Evolutionary conservation across 495 filamentous ascomycete genomes (phyloP).

Genomic region (Aspergillus baeticus): DNA sequence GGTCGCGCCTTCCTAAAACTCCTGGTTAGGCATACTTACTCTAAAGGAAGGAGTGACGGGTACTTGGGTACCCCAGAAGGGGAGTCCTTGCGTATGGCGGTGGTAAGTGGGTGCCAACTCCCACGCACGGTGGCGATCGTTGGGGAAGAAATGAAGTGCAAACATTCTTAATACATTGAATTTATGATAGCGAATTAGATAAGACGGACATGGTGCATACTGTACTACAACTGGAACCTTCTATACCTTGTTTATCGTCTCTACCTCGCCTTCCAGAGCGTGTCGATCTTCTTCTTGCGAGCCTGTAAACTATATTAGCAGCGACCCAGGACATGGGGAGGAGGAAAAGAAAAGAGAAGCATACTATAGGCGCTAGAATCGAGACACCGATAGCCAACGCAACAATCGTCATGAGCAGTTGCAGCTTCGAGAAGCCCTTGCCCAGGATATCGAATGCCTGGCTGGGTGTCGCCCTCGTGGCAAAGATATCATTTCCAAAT

Average conservation of each 20-base stretch:
- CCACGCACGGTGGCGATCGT: too few species aligned
- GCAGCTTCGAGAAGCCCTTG: conserved; percentile 87
- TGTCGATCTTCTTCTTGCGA: conserved; percentile 44
- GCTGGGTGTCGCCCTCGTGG: conserved; percentile 79
- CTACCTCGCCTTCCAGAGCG: conserved; percentile 34
- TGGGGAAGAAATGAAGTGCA: too few species aligned
- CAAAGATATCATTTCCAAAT: conserved; percentile 84
- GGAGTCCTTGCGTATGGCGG: too few species aligned
- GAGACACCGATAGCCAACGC: conserved; percentile 72
- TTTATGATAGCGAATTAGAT: not conserved
- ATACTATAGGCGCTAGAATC: conserved; percentile 82
- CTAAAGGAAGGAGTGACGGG: too few species aligned
- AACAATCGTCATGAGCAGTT: conserved; percentile 77
- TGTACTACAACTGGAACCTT: not conserved
- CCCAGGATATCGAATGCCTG: conserved; percentile 88
- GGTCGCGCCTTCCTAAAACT: too few species aligned
- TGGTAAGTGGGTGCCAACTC: too few species aligned
- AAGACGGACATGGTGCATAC: not conserved
- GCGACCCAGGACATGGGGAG: not conserved
- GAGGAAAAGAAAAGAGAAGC: conserved; percentile 20
- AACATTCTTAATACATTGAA: not conserved
- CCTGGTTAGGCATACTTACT: too few species aligned
- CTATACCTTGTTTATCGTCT: not conserved
- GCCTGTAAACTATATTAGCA: conserved; percentile 19
- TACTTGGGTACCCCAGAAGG: too few species aligned